Conservation (phyloP, 805 yeast species). For the Tanozyma kutaoensis region DNA sequence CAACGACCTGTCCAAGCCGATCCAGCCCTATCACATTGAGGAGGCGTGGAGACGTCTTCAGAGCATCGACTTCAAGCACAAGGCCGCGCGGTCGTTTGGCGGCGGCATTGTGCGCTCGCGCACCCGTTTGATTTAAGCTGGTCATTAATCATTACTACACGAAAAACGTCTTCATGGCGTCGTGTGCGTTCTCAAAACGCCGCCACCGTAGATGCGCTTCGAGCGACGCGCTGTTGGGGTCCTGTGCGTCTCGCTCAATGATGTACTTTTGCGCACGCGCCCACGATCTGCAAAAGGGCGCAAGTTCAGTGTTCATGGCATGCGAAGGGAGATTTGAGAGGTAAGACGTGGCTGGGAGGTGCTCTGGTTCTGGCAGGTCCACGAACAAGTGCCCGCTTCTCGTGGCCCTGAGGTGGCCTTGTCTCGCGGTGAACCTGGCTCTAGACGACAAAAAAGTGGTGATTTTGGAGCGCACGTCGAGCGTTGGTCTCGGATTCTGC, state of each 20-base stretch:
- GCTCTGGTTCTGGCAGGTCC: no score
- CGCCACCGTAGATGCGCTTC: conserved; percentile 20
- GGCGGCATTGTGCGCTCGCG: conserved; percentile 50
- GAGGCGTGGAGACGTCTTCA: conserved; percentile 86
- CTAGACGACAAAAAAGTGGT: no score
- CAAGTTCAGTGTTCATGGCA: conserved; percentile 19
- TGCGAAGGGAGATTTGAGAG: no score
- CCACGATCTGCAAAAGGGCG: conserved; percentile 22
- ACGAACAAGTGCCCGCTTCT: no score
- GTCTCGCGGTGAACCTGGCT: no score
- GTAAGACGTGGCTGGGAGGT: no score
- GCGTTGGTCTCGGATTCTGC: not conserved
- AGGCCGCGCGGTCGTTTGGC: conserved; percentile 55
- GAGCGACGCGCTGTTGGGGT: conserved; percentile 8
- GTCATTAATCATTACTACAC: not conserved
- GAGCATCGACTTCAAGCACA: conserved; percentile 37
- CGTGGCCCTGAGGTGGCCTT: no score
- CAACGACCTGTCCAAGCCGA: conserved; percentile 68
- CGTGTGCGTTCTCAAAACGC: conserved; percentile 13
- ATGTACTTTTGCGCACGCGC: conserved; percentile 15
- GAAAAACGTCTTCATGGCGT: conserved; percentile 5
- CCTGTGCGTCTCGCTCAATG: conserved; percentile 9
- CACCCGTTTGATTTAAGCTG: conserved; percentile 33
- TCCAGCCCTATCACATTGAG: conserved; percentile 66
- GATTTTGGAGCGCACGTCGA: no score